Evolutionary conservation across 208 protist species (phyloP), one percentile per base, ranked within the genome.

Genomic region (Histomonas meleagridis): DNA sequence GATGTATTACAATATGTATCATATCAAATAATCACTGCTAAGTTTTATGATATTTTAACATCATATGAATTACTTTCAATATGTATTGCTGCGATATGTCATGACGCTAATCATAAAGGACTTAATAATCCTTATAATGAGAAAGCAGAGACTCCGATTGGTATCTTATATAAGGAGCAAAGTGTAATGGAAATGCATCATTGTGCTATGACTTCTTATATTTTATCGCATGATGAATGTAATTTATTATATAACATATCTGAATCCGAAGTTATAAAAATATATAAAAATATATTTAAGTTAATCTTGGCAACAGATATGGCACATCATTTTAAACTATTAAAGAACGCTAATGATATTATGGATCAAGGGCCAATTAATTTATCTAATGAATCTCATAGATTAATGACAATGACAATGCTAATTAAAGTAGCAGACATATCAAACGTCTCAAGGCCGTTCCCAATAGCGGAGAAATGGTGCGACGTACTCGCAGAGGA

Each of bases 61-160:
- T 40, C 49, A 32, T 78, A 95, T 79, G 97, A 98, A 90, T 90
- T 96, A 14, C 94, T 98, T n/a, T 96, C 96, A 0, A 91, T 94
- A 18, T 18, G 98, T 10, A 93, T 98, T 35, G 94, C 97, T 32
- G 96, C 95, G 28, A 94, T 96, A 35, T 95, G 97, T 78, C 97
- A 99, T 94, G 97, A 99, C 95, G 96, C 97, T 93, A 96, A 98
- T 92, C 97, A 99, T 93, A 97, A 97, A 0, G 97, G 97, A 32
- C 91, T 98, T 53, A 98, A 98, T 94, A 98, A 98, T 94, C 96
- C 96, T 92, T 98, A 98, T 93, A 95, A 97, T 93, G 94, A 96
- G n/a, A 96, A 96, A 92, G 97, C 96, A 23, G 94, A 95, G 90
- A 94, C 96, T 14, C 95, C 96, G 91, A 93, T 98, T 40, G 96